These are phyloP conservation scores for Dictyostelium intermedium DNA, from an alignment of 78 protist genomes.

Conservation along the genomic window DNA sequence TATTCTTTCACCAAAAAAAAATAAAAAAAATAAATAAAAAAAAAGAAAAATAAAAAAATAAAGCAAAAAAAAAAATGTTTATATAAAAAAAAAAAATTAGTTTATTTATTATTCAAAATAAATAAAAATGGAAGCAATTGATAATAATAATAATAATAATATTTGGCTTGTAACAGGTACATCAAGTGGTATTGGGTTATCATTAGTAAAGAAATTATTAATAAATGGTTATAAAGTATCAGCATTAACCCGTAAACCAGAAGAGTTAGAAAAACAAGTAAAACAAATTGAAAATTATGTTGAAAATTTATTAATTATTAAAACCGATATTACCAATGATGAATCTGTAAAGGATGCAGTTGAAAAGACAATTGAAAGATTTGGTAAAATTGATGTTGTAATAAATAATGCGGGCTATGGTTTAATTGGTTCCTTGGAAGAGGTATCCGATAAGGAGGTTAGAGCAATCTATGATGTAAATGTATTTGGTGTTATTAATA, in stretches of 20 bases:
- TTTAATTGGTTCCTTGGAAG: constrained; percentile 17
- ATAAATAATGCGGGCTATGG: neutral
- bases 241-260: constrained; percentile 4
- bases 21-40: neutral
- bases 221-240: constrained; percentile 17
- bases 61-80: neutral
- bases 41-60: neutral
- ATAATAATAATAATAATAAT: neutral
- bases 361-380: neutral
- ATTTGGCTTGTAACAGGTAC: constrained; percentile 55
- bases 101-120: no score
- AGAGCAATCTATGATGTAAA: constrained; percentile 23
- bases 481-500: constrained; percentile 50
- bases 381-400: constrained; percentile 12
- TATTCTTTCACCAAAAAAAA: neutral
- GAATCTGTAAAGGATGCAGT: neutral
- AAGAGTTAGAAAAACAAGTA: neutral
- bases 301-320: neutral
- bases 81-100: neutral
- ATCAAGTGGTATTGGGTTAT: constrained; percentile 7
- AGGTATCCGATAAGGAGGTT: neutral
- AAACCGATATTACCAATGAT: neutral
- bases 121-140: neutral
- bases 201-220: neutral
- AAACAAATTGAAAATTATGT: neutral